Conservation (phyloP, 2,329 filamentous ascomycete species). For the Calonectria pauciramosa region DNA sequence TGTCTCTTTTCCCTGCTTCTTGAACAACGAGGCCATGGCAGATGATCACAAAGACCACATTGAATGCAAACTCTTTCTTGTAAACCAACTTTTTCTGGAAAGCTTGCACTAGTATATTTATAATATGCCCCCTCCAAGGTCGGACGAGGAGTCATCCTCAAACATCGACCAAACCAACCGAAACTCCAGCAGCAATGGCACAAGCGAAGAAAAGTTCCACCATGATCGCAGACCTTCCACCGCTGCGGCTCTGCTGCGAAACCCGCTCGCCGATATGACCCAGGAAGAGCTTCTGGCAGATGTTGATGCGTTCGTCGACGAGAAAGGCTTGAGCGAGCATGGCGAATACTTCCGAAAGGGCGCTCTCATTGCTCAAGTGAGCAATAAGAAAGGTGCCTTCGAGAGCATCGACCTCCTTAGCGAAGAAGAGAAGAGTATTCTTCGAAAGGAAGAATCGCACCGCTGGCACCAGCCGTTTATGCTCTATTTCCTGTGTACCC, state of each 20-base stretch:
- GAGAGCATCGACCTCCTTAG: constrained; percentile 45
- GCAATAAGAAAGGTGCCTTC: constrained; percentile 43
- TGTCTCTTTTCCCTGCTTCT: not conserved
- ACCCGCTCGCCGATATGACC: constrained; percentile 37
- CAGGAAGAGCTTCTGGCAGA: constrained; percentile 36
- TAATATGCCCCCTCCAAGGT: not conserved
- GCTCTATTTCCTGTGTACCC: constrained; percentile 59
- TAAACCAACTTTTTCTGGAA: not conserved
- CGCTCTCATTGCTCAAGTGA: constrained; percentile 50
- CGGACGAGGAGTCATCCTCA: not conserved
- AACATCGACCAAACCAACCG: not conserved
- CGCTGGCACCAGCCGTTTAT: constrained; percentile 66
- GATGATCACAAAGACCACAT: not conserved
- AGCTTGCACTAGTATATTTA: not conserved
- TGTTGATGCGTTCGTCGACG: constrained; percentile 27
- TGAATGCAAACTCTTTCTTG: not conserved
- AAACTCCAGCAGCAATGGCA: constrained; percentile 1
- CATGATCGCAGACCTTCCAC: not conserved
- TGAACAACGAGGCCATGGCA: not conserved
- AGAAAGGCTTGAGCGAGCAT: constrained; percentile 60
- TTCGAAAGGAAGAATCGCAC: constrained; percentile 64
- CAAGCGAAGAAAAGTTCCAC: not conserved
- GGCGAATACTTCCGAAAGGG: constrained; percentile 55
- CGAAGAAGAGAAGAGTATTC: constrained; percentile 51
- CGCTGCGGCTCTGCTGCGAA: constrained; percentile 31